A percentile compares a stretch with the other conserved stretches of the same genome.
Conservation (phyloP, 2,329 filamentous ascomycete genomes). For the Cladosporium austrohemisphaericum region DNA sequence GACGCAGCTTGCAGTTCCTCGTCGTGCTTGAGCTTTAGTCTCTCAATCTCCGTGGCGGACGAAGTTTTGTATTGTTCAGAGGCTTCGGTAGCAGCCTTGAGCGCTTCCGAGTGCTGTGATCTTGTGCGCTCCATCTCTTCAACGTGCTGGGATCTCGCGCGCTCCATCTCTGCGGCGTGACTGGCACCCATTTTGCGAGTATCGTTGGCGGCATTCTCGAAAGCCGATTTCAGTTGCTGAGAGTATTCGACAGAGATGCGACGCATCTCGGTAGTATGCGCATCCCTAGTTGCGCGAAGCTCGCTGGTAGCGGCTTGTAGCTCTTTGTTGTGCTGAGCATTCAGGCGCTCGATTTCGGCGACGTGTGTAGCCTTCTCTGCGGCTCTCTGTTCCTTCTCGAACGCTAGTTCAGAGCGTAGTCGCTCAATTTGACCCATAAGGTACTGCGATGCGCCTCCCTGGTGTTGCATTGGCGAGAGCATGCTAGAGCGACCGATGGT, state of each 20-base stretch:
- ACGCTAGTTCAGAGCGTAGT: slow-evolving; percentile 20
- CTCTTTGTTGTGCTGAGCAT: slow-evolving; percentile 2
- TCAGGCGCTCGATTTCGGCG: slow-evolving; percentile 5
- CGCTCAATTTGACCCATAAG: slow-evolving; percentile 20
- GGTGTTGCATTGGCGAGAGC: slow-evolving; percentile 1
- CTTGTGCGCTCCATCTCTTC: background rate
- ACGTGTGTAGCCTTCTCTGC: slow-evolving; percentile 16
- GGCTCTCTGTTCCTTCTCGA: background rate
- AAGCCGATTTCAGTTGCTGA: slow-evolving; percentile 6
- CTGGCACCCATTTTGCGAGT: slow-evolving; percentile 13
- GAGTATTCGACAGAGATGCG: slow-evolving; percentile 9
- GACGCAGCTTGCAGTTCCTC: slow-evolving; percentile 16
- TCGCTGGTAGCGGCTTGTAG: slow-evolving; percentile 16
- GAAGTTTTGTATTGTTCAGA: slow-evolving; percentile 10
- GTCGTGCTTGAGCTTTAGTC: slow-evolving; percentile 17
- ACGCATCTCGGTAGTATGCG: slow-evolving; percentile 8
- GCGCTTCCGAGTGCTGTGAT: background rate
- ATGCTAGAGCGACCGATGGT: background rate
- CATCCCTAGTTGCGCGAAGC: slow-evolving; percentile 13
- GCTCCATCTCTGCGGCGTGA: slow-evolving; percentile 20
- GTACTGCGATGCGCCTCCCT: slow-evolving; percentile 3
- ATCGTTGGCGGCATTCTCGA: slow-evolving; percentile 7
- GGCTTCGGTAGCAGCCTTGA: slow-evolving; percentile 16
- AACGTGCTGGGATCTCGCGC: slow-evolving; percentile 18
- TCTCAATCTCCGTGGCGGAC: slow-evolving; percentile 23